Percentiles rank a stretch among this genome's conserved stretches.
phyloP scores from a whole-genome alignment of 257 asterid genomes.

The Nicotiana undulata region DNA sequence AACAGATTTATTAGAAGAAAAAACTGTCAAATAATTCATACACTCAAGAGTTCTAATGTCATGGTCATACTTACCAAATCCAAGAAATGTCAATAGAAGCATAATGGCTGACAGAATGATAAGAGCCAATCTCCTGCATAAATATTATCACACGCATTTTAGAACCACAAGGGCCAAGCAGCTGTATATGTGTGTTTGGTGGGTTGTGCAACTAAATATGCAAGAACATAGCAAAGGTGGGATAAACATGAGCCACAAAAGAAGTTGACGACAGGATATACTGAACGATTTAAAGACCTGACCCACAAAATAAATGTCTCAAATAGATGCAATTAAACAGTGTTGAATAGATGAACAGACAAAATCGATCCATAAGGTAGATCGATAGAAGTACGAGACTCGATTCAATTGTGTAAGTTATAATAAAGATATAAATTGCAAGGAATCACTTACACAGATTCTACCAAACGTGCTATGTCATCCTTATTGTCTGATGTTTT shows the following conservation, averaged over 20 bases:
- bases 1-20: neutral
- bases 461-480: conserved; percentile 46
- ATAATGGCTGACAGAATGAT: conserved; percentile 78
- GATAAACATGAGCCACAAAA: neutral
- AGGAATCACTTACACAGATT: conserved; percentile 46
- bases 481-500: conserved; percentile 50
- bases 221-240: neutral
- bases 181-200: neutral
- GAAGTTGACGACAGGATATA: neutral
- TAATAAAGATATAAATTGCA: neutral
- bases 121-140: conserved; percentile 85
- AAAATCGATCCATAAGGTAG: neutral
- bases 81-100: conserved; percentile 79
- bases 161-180: neutral
- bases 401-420: neutral
- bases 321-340: neutral
- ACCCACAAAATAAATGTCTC: neutral
- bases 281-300: neutral
- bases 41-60: neutral
- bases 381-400: neutral
- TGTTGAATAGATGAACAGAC: neutral
- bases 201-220: neutral
- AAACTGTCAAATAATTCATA: neutral
- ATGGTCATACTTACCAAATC: conserved; percentile 52
- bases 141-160: neutral